phyloP scores from a whole-genome alignment of 2,329 filamentous ascomycete species.

The Sphaerulina vaccinii region DNA sequence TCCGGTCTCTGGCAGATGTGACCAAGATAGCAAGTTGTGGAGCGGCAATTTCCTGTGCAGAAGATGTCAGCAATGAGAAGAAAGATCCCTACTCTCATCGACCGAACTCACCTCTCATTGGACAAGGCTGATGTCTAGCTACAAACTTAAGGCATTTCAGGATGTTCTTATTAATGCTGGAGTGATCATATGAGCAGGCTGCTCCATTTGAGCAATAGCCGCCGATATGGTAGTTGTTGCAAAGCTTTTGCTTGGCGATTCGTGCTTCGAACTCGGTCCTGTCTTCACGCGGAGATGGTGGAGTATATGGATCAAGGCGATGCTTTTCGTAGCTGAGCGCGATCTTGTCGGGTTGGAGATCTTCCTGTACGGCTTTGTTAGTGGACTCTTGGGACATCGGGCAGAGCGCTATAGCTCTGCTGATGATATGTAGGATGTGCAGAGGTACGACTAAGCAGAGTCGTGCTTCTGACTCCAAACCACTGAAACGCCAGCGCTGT shows the following conservation, averaged over 20 bases:
- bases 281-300: slow-evolving; percentile 39
- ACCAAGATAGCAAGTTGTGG: slow-evolving; percentile 46
- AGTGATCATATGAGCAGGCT: slow-evolving; percentile 50
- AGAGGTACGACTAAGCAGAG: too few species aligned
- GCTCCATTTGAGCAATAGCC: slow-evolving; percentile 34
- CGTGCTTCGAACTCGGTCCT: slow-evolving; percentile 43
- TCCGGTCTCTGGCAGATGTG: slow-evolving; percentile 45
- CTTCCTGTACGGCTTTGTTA: too few species aligned
- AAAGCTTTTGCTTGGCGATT: slow-evolving; percentile 45
- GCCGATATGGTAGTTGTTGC: slow-evolving; percentile 50
- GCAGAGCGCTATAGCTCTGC: too few species aligned
- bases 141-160: slow-evolving; percentile 47
- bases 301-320: slow-evolving; percentile 48
- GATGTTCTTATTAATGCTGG: slow-evolving; percentile 41
- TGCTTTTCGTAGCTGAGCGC: slow-evolving; percentile 49
- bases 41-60: slow-evolving; percentile 39
- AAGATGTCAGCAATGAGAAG: not conserved
- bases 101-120: slow-evolving; percentile 32
- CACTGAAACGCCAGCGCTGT: too few species aligned
- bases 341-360: slow-evolving; percentile 36
- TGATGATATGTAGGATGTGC: too few species aligned
- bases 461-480: too few species aligned
- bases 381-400: too few species aligned
- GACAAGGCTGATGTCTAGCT: slow-evolving; percentile 47
- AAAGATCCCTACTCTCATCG: not conserved